Evolutionary conservation across 257 asterid species (phyloP).

Genomic region (Solanum boliviense): DNA sequence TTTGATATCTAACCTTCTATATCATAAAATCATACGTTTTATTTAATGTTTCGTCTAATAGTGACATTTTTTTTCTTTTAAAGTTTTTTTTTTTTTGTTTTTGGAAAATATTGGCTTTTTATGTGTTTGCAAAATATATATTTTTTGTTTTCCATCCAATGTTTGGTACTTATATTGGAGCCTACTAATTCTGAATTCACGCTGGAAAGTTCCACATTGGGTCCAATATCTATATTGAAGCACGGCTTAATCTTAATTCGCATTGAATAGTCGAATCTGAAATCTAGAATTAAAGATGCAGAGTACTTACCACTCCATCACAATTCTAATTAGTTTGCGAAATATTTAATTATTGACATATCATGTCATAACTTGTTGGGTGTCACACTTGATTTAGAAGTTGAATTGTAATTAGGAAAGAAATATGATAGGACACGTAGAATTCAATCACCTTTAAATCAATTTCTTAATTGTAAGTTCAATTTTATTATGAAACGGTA

Average conservation of each 20-base stretch:
- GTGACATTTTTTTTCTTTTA: neutral
- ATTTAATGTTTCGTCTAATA: neutral
- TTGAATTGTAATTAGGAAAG: neutral
- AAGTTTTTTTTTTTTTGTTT: neutral
- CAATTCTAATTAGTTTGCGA: too few relatives aligned
- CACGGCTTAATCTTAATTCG: too few relatives aligned
- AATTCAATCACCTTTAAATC: neutral
- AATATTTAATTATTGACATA: neutral
- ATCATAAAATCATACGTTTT: neutral
- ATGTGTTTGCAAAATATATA: neutral
- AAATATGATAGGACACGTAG: neutral
- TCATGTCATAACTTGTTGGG: neutral
- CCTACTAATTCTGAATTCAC: too few relatives aligned
- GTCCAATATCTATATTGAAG: too few relatives aligned
- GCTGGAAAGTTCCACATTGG: too few relatives aligned
- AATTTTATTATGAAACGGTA: neutral
- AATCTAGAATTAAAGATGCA: too few relatives aligned
- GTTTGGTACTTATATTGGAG: too few relatives aligned
- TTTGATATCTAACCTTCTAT: neutral
- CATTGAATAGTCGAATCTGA: too few relatives aligned
- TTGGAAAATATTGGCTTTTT: neutral
- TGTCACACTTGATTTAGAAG: neutral
- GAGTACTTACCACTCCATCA: too few relatives aligned
- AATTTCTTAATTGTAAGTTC: neutral
- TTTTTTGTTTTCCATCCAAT: too few relatives aligned